phyloP scores from a whole-genome alignment of 495 filamentous ascomycete genomes.

The Hypomontagnella monticulosa region DNA sequence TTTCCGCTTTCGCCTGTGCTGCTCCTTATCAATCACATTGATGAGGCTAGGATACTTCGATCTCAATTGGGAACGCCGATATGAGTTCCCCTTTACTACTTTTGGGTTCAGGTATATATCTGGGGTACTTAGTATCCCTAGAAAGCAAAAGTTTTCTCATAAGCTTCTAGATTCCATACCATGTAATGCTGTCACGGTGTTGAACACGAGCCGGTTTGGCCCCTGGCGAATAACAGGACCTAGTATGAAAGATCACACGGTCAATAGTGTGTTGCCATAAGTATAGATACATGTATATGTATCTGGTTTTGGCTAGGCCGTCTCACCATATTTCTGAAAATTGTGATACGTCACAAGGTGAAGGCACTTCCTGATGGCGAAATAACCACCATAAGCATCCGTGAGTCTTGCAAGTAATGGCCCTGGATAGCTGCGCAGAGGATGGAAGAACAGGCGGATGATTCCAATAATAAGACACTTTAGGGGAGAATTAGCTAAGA shows the following conservation, averaged over 20 bases:
- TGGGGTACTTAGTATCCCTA: not conserved
- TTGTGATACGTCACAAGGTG: slow-evolving; percentile 55
- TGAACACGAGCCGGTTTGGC: not conserved
- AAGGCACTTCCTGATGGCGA: too few species aligned
- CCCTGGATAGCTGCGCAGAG: too few species aligned
- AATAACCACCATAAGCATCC: too few species aligned
- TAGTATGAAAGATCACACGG: not conserved
- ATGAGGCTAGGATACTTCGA: not conserved
- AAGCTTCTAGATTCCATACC: not conserved
- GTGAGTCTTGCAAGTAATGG: too few species aligned
- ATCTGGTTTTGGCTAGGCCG: too few species aligned
- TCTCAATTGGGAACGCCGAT: not conserved
- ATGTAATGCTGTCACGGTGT: not conserved
- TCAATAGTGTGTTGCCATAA: not conserved
- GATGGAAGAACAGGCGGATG: too few species aligned
- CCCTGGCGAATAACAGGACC: slow-evolving; percentile 1
- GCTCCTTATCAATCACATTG: not conserved
- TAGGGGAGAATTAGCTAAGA: too few species aligned
- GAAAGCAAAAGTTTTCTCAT: too few species aligned
- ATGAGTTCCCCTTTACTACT: not conserved
- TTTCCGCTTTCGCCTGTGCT: not conserved
- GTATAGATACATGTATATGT: too few species aligned
- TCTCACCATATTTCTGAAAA: slow-evolving; percentile 53
- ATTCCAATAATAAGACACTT: too few species aligned
- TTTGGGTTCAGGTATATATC: slow-evolving; percentile 1